Base-by-base conservation (phyloP, 257 asterid genomes). In the Catharanthus roseus region DNA sequence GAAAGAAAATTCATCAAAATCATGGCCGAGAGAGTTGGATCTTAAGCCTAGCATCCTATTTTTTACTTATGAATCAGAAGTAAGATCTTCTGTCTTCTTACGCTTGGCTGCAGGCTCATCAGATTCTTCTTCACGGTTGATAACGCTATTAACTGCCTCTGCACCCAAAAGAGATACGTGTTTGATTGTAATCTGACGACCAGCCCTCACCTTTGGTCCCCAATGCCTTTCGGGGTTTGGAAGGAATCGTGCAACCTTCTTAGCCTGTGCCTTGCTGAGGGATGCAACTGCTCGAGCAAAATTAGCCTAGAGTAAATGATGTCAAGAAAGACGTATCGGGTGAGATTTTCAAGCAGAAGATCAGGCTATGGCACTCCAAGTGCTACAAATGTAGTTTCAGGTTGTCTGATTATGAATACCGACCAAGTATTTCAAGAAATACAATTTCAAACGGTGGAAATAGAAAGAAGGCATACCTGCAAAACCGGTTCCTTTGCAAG, bases 151-250 rank as follows among this genome's bases (percentile, higher is more conserved):
- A 60, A 95, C 62, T 1, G 90, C 96, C 7, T 89, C 92, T 19
- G 77, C 85, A 42, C 99, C 99, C 42, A 91, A 73, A 77, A 95
- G 93, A 36, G 99, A 95, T 9, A 78, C 86, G 54, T 95, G 97
- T 77, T 95, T 95, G 83, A 89, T 87, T 0, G 93, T 91, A 47
- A 95, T 85, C 77, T 78, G 81, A 31, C 99, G 97, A 7, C 99
- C 99, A 1, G 99, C 99, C 84, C 95, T 95, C n/a, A 91, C 87
- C 79, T 95, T 95, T 36, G 99, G 99, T n/a, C 99, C 99, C 99
- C 99, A 95, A 69, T 95, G 90, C 77, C 92, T 82, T 80, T 91
- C 99, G 0, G 99, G 99, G 69, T 95, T 95, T 0, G 96, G 97
- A 73, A 89, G 97, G 68, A 89, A 95, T 45, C 99, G 85, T 4